A percentile compares a stretch with the other conserved stretches of the same genome.
Evolutionary conservation across 2,329 filamentous ascomycete genomes (phyloP).

Genomic region (Emmonsiellopsis sp.): DNA sequence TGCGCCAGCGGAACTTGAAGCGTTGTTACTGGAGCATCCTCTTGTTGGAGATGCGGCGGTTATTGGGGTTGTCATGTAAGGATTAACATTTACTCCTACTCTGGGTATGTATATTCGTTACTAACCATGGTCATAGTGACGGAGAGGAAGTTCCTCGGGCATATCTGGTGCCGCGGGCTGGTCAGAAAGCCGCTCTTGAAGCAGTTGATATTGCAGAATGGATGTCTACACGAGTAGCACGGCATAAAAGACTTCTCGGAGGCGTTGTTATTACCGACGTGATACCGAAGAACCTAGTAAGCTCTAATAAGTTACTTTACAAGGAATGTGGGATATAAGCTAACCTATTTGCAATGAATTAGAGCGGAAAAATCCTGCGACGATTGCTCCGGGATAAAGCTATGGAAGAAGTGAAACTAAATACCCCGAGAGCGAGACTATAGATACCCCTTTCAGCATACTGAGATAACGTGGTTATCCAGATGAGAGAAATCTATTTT

Average conservation of each 20-base stretch:
- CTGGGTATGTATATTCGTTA: background rate
- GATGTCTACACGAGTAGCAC: conserved; percentile 53
- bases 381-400: conserved; percentile 29
- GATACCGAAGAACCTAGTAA: conserved; percentile 55
- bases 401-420: conserved; percentile 19
- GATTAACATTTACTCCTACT: conserved; percentile 2
- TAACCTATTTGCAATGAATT: background rate
- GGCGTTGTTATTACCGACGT: conserved; percentile 58
- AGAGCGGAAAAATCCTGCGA: conserved; percentile 32
- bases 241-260: conserved; percentile 58
- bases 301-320: background rate
- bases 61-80: conserved; percentile 49
- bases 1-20: conserved; percentile 50
- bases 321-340: background rate
- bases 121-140: conserved; percentile 26
- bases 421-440: background rate
- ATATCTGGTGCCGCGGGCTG: conserved; percentile 50
- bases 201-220: conserved; percentile 50
- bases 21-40: conserved; percentile 44
- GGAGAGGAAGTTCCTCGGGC: conserved; percentile 57
- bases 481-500: no score
- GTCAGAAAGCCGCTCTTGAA: conserved; percentile 31
- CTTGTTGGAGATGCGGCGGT: conserved; percentile 56
- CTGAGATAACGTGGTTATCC: no score
- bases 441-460: background rate